Percentiles rank a stretch among this genome's conserved stretches.
These are phyloP conservation scores for Anthracocystis walkeri DNA, from an alignment of 1,284 basidiomycete species.

Conservation along the genomic window DNA sequence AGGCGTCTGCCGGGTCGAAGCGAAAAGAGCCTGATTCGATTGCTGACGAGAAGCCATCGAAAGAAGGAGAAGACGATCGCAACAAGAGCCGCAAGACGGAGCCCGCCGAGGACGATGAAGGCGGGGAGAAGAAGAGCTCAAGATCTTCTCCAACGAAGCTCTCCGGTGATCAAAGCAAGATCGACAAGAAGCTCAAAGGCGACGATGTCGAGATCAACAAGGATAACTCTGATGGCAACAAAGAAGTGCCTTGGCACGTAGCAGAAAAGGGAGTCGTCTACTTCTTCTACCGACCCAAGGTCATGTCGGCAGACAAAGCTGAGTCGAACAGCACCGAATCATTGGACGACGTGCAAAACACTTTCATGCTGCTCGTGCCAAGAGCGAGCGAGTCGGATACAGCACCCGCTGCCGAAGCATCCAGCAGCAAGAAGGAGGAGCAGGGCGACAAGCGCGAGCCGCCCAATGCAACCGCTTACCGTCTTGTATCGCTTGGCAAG, in stretches of 20 bases:
- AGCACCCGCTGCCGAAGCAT: conserved; percentile 22
- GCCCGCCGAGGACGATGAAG: background rate
- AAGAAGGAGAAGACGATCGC: background rate
- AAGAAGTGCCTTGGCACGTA: conserved; percentile 41
- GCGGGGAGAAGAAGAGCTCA: background rate
- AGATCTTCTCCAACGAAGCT: conserved; percentile 14
- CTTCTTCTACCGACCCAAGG: conserved; percentile 61
- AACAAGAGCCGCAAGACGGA: conserved; percentile 29
- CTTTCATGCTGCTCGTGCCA: conserved; percentile 50
- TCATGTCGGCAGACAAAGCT: conserved; percentile 40
- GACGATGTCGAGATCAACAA: conserved; percentile 34
- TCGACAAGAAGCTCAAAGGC: conserved; percentile 31
- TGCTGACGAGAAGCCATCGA: background rate
- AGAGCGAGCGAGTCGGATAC: conserved; percentile 47
- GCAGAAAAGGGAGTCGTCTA: conserved; percentile 46
- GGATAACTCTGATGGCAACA: background rate
- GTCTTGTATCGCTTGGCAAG: conserved; percentile 52
- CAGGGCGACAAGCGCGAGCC: conserved; percentile 40
- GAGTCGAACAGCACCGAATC: conserved; percentile 30
- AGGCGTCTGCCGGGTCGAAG: conserved; percentile 16
- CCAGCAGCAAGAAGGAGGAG: conserved; percentile 8
- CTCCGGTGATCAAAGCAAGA: conserved; percentile 13
- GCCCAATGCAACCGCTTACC: conserved; percentile 48
- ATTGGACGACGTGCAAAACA: conserved; percentile 52
- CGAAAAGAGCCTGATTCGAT: conserved; percentile 22